Conservation (phyloP, 257 asterid genomes). For the Dorcoceras hygrometricum region DNA sequence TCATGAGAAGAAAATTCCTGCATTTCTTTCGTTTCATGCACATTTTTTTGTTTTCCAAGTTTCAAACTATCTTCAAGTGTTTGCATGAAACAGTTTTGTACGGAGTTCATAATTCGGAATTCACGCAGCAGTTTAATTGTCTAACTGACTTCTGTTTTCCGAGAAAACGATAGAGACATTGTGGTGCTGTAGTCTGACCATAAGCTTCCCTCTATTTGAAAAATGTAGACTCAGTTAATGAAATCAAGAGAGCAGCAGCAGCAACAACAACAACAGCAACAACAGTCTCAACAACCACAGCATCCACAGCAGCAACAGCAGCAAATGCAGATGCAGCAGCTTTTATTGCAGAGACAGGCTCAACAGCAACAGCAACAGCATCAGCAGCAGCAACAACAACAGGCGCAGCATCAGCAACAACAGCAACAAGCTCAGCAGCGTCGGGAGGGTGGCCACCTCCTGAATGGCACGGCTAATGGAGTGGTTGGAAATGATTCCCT, state of each 20-base stretch:
- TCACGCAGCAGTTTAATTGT: background rate
- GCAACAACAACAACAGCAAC: slow-evolving; percentile 47
- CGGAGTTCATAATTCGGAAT: background rate
- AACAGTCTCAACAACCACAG: slow-evolving; percentile 51
- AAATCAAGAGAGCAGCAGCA: slow-evolving; percentile 96
- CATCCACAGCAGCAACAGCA: slow-evolving; percentile 58
- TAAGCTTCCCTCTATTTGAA: slow-evolving; percentile 11
- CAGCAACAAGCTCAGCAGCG: slow-evolving; percentile 72
- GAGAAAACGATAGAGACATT: background rate
- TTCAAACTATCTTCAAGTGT: background rate
- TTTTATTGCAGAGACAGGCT: slow-evolving; percentile 71
- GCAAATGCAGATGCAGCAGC: slow-evolving; percentile 76
- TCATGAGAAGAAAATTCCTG: background rate
- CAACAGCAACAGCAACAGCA: slow-evolving; percentile 77
- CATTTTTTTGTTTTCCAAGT: background rate
- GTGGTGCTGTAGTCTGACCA: slow-evolving; percentile 5
- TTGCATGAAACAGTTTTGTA: background rate
- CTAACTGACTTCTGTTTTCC: background rate
- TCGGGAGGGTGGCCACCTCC: slow-evolving; percentile 73
- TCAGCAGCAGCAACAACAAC: slow-evolving; percentile 55
- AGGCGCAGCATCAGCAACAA: slow-evolving; percentile 49
- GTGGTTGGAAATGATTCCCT: slow-evolving; percentile 74
- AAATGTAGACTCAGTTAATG: slow-evolving; percentile 78
- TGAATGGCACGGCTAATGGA: slow-evolving; percentile 80
- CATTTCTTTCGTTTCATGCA: background rate